Conservation (phyloP, 2,329 filamentous ascomycete species). For the Exophiala spinifera region DNA sequence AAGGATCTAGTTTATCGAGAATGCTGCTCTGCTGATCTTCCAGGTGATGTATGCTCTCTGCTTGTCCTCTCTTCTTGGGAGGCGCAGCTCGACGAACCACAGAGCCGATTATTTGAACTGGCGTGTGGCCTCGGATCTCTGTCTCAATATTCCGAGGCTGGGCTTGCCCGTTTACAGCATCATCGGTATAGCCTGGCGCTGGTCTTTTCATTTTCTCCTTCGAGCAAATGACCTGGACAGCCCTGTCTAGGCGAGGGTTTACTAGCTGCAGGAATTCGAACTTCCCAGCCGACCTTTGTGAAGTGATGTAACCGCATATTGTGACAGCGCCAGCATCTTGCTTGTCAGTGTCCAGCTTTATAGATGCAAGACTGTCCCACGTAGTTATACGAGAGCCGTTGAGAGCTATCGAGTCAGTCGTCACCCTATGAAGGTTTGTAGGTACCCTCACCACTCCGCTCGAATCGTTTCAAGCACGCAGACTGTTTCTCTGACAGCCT, state of each 20-base stretch:
- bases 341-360: not conserved
- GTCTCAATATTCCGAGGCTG: slow-evolving; percentile 5
- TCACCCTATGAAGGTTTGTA: not conserved
- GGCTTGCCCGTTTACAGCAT: too few species aligned
- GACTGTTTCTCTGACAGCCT: slow-evolving; percentile 5
- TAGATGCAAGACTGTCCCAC: slow-evolving; percentile 14
- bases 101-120: slow-evolving; percentile 16
- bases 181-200: too few species aligned
- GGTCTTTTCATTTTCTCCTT: not conserved
- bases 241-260: slow-evolving; percentile 16
- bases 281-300: slow-evolving; percentile 17
- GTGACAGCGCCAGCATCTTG: slow-evolving; percentile 1
- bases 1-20: slow-evolving; percentile 18
- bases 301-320: slow-evolving; percentile 27
- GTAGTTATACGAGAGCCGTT: not conserved
- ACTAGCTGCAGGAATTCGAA: slow-evolving; percentile 25
- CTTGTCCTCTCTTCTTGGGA: slow-evolving; percentile 1
- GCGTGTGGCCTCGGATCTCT: slow-evolving; percentile 14
- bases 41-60: slow-evolving; percentile 29
- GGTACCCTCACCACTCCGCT: slow-evolving; percentile 4
- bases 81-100: slow-evolving; percentile 9
- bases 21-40: slow-evolving; percentile 11
- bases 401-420: slow-evolving; percentile 4
- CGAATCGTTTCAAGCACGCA: slow-evolving; percentile 7
- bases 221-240: slow-evolving; percentile 28